A percentile compares a stretch with the other conserved stretches of the same genome.
These are phyloP conservation scores for Solanum neorickii DNA, from an alignment of 257 asterid species.

Conservation along the genomic window DNA sequence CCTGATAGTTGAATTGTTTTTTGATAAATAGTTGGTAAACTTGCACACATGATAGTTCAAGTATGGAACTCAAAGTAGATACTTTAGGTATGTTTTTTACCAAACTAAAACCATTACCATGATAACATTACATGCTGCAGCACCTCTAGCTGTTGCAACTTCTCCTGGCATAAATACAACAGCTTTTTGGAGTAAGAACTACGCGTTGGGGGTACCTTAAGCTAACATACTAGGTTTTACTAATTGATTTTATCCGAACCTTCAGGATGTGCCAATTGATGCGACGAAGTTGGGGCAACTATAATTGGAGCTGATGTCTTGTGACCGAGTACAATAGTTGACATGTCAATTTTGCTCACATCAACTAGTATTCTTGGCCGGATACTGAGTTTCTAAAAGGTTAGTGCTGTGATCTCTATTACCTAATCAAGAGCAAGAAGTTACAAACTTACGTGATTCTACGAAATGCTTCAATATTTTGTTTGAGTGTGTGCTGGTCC, in stretches of 20 bases:
- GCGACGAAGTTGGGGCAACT: slow-evolving; percentile 47
- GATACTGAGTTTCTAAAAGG: slow-evolving; percentile 18
- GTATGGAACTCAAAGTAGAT: neutral
- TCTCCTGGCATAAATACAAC: slow-evolving; percentile 29
- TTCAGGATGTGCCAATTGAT: slow-evolving; percentile 45
- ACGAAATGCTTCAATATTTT: slow-evolving; percentile 42
- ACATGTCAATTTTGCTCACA: slow-evolving; percentile 37
- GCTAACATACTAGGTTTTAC: neutral
- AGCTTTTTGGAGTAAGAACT: neutral
- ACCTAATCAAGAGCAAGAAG: neutral
- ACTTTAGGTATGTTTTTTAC: neutral
- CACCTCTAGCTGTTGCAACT: slow-evolving; percentile 59
- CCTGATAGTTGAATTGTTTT: neutral
- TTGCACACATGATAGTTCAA: neutral
- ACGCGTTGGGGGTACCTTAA: neutral
- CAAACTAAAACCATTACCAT: slow-evolving; percentile 24
- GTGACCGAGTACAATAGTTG: slow-evolving; percentile 40
- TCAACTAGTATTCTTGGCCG: slow-evolving; percentile 46
- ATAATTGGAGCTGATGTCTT: slow-evolving; percentile 38
- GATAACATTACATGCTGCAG: slow-evolving; percentile 39
- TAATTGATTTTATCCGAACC: slow-evolving; percentile 11
- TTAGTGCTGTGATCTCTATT: neutral
- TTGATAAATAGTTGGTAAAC: neutral
- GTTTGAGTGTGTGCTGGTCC: slow-evolving; percentile 43
- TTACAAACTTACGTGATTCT: slow-evolving; percentile 26